Evolutionary conservation across 2,329 filamentous ascomycete genomes (phyloP).

Genomic region (Colletotrichum viniferum): DNA sequence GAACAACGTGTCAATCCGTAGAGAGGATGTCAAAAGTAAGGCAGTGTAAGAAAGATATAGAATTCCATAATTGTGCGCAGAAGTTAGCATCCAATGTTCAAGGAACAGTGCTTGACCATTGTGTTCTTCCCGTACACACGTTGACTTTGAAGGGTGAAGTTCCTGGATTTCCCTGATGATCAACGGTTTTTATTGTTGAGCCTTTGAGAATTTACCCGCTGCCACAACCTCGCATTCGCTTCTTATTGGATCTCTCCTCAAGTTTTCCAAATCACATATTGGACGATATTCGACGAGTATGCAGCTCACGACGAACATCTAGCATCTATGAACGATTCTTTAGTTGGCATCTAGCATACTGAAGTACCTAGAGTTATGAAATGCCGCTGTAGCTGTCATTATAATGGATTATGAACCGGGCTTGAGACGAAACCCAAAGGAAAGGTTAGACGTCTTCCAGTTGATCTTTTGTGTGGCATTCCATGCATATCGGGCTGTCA

Average conservation of each 20-base stretch:
- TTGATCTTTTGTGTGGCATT: not conserved
- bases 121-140: not conserved
- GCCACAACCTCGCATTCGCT: not conserved
- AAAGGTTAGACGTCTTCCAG: not conserved
- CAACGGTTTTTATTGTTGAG: not conserved
- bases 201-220: not conserved
- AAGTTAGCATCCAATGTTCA: not conserved
- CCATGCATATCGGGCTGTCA: not conserved
- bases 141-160: not conserved
- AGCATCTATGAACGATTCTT: not conserved
- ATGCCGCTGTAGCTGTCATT: not conserved
- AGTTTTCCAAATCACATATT: not conserved
- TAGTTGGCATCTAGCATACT: not conserved
- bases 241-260: not conserved
- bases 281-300: accelerated
- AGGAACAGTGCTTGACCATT: not conserved
- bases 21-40: not conserved
- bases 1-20: not conserved
- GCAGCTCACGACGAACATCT: not conserved
- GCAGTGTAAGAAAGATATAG: not conserved
- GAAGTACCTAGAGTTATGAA: not conserved
- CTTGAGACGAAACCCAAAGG: not conserved
- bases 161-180: not conserved
- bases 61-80: not conserved
- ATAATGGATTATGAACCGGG: not conserved